Percentiles rank a stretch among this genome's conserved stretches.
Evolutionary conservation across 306 rosid genomes (phyloP).

Genomic region (Prosopis cineraria): DNA sequence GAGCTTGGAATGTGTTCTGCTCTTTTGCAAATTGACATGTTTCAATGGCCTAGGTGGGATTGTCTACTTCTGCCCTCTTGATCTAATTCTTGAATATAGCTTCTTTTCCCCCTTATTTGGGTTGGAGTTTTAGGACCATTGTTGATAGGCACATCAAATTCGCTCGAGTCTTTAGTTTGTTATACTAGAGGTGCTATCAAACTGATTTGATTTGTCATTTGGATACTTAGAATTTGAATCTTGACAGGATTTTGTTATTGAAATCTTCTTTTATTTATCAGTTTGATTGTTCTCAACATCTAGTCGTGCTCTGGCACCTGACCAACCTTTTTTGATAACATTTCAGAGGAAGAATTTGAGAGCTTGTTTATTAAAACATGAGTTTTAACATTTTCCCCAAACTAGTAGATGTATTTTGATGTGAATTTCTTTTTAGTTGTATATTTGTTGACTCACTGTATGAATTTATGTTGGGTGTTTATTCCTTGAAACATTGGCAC

Average conservation of each 20-base stretch:
- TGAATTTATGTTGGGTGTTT: neutral
- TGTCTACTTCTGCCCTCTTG: neutral
- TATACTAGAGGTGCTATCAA: conserved; percentile 23
- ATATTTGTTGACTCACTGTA: neutral
- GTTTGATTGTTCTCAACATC: neutral
- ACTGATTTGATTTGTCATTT: conserved; percentile 28
- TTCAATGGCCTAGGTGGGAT: conserved; percentile 8
- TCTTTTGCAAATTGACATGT: neutral
- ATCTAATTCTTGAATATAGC: too few species aligned
- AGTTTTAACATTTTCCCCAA: neutral
- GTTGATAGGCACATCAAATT: too few species aligned
- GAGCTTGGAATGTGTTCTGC: neutral
- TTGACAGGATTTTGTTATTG: neutral
- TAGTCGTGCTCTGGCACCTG: neutral
- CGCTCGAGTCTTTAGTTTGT: too few species aligned
- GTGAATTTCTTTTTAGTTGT: neutral
- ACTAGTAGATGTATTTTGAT: neutral
- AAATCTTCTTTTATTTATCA: neutral
- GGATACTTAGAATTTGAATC: neutral
- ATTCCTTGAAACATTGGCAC: neutral
- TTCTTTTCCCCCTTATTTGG: too few species aligned
- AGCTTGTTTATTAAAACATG: too few species aligned
- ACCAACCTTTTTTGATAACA: too few species aligned
- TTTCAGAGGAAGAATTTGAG: too few species aligned
- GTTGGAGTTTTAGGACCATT: too few species aligned